Evolutionary conservation across 306 rosid genomes (phyloP), one percentile per base, ranked within the genome.

Genomic region (Prinsepia uniflora): DNA sequence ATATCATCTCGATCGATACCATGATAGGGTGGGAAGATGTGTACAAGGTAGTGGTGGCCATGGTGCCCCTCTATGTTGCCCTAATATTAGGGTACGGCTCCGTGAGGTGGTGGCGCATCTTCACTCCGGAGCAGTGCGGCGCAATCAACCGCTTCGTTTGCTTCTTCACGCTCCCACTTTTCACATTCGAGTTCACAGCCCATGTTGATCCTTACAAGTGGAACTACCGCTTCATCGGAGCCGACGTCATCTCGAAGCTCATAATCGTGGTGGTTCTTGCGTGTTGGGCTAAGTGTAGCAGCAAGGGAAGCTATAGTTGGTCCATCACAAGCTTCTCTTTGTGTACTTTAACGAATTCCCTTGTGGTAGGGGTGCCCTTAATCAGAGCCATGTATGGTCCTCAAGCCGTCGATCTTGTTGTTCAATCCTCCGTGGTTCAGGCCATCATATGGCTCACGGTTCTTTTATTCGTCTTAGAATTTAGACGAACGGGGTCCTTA

Each of bases 1-100:
- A 44, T 6, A 44, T 7, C 12, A 8, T 9, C 13, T n/a, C 2
- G 18, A 18, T 15, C 57, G 0, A 18, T 50, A 41, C 72, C 36
- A 94, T 94, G 99, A 89, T 94, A 5, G 95, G 92, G 57, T 91
- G 89, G 97, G 89, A 79, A 74, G 97, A 91, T 70, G 88, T 84
- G 20, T 89, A 87, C 66, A 91, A 89, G 80, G 99, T 94, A 54
- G 80, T 91, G 36, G 95, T 52, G 10, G 97, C 91, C 5, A 84
- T 81, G 92, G 82, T 70, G 5, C 99, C 99, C 47, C 87, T 94
- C 22, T 94, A 94, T 6, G 78, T 89, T 10, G 97, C 97, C 12
- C 84, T 94, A 14, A 11, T 87, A 14, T 70, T 94, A 63, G 99
- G 99, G 4, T 94, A 87, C 42, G 97, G 99, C 48, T 94, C 99